Evolutionary conservation across 441 rosid genomes (phyloP).

Genomic region (Erodium moschatum): DNA sequence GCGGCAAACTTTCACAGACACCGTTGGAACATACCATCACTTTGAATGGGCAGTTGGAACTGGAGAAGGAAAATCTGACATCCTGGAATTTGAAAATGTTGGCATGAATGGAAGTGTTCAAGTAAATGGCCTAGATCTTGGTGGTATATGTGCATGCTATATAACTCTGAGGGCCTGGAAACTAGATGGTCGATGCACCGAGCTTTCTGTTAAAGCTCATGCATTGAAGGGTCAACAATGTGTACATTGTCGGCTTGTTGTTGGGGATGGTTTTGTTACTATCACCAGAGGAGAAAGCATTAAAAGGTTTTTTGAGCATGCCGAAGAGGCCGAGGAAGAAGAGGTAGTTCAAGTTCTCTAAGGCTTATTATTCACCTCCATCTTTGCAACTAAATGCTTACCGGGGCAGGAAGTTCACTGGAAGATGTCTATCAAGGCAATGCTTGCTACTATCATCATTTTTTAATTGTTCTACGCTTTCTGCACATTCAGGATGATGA

Average conservation of each 20-base stretch:
- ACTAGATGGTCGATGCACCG: conserved; percentile 71
- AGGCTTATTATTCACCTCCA: conserved; percentile 12
- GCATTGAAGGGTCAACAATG: conserved; percentile 68
- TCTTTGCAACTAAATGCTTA: background rate
- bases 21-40: conserved; percentile 63
- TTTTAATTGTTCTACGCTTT: background rate
- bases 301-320: conserved; percentile 74
- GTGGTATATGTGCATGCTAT: conserved; percentile 50
- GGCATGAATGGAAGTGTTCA: conserved; percentile 58
- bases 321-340: conserved; percentile 96
- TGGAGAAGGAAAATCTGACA: conserved; percentile 76
- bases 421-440: background rate
- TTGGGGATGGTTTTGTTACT: conserved; percentile 83
- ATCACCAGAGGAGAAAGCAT: conserved; percentile 77
- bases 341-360: conserved; percentile 47
- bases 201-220: conserved; percentile 78
- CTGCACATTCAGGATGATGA: conserved; percentile 68
- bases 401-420: background rate
- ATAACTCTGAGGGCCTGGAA: conserved; percentile 85
- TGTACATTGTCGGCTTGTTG: conserved; percentile 77
- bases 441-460: background rate
- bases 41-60: conserved; percentile 95
- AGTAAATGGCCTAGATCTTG: conserved; percentile 63
- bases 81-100: conserved; percentile 74
- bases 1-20: conserved; percentile 64